phyloP scores from a whole-genome alignment of 257 asterid species.

The Nicotiana benthamiana region DNA sequence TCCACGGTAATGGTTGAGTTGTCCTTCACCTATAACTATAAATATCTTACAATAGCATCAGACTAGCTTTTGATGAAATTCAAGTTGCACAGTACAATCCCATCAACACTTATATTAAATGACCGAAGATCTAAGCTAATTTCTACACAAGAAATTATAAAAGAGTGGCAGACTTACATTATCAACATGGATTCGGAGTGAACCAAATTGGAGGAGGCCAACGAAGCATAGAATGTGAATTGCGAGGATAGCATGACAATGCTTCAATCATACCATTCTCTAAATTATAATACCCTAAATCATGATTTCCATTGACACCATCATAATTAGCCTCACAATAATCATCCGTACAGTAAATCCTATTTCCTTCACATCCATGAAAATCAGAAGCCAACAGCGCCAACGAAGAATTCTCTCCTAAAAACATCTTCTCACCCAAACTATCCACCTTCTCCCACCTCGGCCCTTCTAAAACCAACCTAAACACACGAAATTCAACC shows the following conservation, averaged over 20 bases:
- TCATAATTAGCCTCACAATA: slow-evolving; percentile 48
- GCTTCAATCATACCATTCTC: slow-evolving; percentile 41
- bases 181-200: slow-evolving; percentile 48
- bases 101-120: not conserved
- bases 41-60: not conserved
- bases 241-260: slow-evolving; percentile 46
- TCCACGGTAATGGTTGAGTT: not conserved
- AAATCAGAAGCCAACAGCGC: slow-evolving; percentile 50
- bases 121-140: not conserved
- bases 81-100: not conserved
- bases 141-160: not conserved
- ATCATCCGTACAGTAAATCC: slow-evolving; percentile 66
- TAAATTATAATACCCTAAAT: slow-evolving; percentile 58
- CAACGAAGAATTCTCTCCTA: slow-evolving; percentile 67
- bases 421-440: slow-evolving; percentile 47
- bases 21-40: not conserved
- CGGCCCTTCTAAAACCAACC: slow-evolving; percentile 30
- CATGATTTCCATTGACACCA: slow-evolving; percentile 47
- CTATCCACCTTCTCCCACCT: slow-evolving; percentile 46
- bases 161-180: slow-evolving; percentile 17
- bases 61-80: not conserved
- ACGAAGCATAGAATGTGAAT: slow-evolving; percentile 26
- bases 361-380: slow-evolving; percentile 52
- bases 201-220: slow-evolving; percentile 69
- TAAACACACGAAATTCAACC: slow-evolving; percentile 40